A percentile compares a stretch with the other conserved stretches of the same genome.
Conservation (phyloP, 2,329 filamentous ascomycete species). For the Fusarium brevicatenulatum region DNA sequence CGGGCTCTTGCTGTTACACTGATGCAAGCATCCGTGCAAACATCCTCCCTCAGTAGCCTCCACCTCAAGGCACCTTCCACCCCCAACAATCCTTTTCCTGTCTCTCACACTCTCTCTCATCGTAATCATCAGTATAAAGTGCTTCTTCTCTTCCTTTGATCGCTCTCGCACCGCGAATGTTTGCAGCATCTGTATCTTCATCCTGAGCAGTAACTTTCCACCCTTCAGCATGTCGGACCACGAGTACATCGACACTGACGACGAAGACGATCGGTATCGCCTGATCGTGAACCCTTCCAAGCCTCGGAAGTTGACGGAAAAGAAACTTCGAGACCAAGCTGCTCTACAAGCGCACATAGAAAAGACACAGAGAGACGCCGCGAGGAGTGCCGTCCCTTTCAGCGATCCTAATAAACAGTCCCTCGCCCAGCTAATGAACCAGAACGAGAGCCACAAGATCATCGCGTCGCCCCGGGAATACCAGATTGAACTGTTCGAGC, state of each 20-base stretch:
- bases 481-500: slow-evolving; percentile 90
- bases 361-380: slow-evolving; percentile 51
- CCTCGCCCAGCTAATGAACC: slow-evolving; percentile 47
- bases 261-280: slow-evolving; percentile 45
- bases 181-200: not conserved
- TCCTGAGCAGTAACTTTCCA: not conserved
- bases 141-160: not conserved
- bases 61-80: not conserved
- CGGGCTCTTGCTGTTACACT: not conserved
- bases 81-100: not conserved
- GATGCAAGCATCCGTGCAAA: not conserved
- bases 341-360: slow-evolving; percentile 59
- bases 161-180: not conserved
- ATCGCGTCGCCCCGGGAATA: slow-evolving; percentile 88
- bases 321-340: slow-evolving; percentile 60
- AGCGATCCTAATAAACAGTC: slow-evolving; percentile 47
- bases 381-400: slow-evolving; percentile 39
- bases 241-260: slow-evolving; percentile 28
- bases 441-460: slow-evolving; percentile 60
- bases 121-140: not conserved
- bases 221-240: slow-evolving; percentile 4
- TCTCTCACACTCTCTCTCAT: not conserved
- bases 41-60: not conserved
- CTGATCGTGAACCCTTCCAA: slow-evolving; percentile 46
- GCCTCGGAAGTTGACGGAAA: slow-evolving; percentile 55